Evolutionary conservation across 2,329 filamentous ascomycete species (phyloP).

Genomic region (Aspergillus tanneri): DNA sequence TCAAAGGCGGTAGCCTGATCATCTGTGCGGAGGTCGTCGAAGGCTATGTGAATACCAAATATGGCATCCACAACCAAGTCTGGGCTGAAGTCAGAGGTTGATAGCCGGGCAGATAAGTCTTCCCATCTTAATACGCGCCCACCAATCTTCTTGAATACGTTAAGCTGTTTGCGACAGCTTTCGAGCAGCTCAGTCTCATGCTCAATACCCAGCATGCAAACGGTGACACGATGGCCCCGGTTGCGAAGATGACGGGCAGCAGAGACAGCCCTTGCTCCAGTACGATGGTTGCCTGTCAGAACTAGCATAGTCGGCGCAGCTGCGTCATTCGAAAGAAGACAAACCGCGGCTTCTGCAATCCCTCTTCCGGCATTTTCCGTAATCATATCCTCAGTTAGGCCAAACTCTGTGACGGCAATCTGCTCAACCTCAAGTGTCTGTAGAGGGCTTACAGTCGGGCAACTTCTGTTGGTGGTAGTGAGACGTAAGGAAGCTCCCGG

Average conservation of each 20-base stretch:
- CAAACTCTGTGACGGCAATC: constrained; percentile 81
- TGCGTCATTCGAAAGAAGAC: constrained; percentile 62
- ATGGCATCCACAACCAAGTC: constrained; percentile 87
- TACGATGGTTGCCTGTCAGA: constrained; percentile 93
- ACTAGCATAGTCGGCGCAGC: constrained; percentile 65
- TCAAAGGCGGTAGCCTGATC: constrained; percentile 84
- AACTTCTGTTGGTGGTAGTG: constrained; percentile 54
- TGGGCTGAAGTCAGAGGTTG: constrained; percentile 61
- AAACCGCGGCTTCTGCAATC: constrained; percentile 74
- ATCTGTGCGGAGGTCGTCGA: constrained; percentile 79
- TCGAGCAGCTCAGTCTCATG: constrained; percentile 78
- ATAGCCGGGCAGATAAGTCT: constrained; percentile 52
- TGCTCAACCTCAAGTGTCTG: constrained; percentile 94
- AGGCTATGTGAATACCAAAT: constrained; percentile 80
- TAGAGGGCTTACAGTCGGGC: constrained; percentile 63
- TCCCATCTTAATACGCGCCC: constrained; percentile 67
- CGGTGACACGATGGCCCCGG: constrained; percentile 74
- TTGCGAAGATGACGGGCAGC: constrained; percentile 84
- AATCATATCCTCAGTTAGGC: constrained; percentile 84
- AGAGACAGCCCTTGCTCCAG: constrained; percentile 78
- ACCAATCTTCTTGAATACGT: constrained; percentile 79
- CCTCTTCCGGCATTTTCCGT: constrained; percentile 87
- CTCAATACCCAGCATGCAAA: constrained; percentile 83
- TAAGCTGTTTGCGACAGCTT: constrained; percentile 75
- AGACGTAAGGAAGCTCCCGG: constrained; percentile 51